Conservation (phyloP, 75 land plant genomes). For the Picea sitchensis region DNA sequence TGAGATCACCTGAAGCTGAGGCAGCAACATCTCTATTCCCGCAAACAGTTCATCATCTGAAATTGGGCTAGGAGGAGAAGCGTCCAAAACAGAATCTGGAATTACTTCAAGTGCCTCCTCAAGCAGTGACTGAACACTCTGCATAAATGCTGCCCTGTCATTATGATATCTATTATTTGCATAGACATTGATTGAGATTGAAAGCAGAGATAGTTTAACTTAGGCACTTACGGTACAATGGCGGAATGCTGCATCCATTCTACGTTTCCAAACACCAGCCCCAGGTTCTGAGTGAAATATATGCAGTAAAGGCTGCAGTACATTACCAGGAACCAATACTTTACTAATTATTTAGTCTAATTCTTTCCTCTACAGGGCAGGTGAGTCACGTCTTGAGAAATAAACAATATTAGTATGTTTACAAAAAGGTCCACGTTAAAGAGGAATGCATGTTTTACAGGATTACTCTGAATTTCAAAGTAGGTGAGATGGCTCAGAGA, state of each 20-base stretch:
- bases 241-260: constrained; percentile 66
- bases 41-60: not conserved
- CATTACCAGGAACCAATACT: not conserved
- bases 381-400: not conserved
- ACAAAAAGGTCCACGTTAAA: not conserved
- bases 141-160: constrained; percentile 10
- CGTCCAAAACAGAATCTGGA: constrained; percentile 3
- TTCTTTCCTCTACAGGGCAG: not conserved
- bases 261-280: constrained; percentile 77
- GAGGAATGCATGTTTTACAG: not conserved
- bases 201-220: not conserved
- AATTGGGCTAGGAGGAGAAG: constrained; percentile 1
- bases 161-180: not conserved
- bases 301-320: constrained; percentile 71
- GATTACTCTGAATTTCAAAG: not conserved
- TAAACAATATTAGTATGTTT: not conserved
- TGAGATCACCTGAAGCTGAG: too few relatives aligned
- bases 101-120: constrained; percentile 4
- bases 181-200: not conserved
- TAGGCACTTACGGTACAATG: constrained; percentile 47
- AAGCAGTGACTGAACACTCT: not conserved
- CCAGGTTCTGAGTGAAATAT: constrained; percentile 82
- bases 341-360: not conserved
- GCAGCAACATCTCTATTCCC: too few relatives aligned
- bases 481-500: not conserved